phyloP scores from a whole-genome alignment of 306 rosid genomes.

The Senna siamea region DNA sequence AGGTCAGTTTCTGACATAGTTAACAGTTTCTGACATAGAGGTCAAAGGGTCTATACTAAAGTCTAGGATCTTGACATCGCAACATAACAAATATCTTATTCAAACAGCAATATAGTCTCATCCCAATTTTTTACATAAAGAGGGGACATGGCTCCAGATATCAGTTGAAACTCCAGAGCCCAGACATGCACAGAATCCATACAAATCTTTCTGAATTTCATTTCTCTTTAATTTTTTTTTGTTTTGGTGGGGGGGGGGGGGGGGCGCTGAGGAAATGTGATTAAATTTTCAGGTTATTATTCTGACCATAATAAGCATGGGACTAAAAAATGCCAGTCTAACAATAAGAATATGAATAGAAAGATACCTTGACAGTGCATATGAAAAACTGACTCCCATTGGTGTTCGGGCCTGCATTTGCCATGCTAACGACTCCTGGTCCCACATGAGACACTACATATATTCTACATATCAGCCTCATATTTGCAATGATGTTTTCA shows the following conservation, averaged over 20 bases:
- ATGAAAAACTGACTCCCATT: conserved; percentile 97
- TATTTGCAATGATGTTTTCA: conserved; percentile 18
- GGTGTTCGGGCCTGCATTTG: conserved; percentile 98
- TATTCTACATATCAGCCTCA: conserved; percentile 31
- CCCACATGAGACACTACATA: conserved; percentile 79
- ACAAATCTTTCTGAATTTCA: background rate
- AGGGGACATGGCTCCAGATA: background rate
- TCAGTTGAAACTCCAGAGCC: background rate
- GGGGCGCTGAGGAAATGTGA: background rate
- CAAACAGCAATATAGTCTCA: background rate
- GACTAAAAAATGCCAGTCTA: background rate
- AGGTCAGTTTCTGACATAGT: background rate
- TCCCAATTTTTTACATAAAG: background rate
- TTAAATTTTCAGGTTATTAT: background rate
- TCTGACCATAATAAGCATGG: conserved; percentile 10
- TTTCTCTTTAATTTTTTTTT: no score
- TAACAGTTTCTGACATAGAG: background rate
- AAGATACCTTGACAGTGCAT: conserved; percentile 88
- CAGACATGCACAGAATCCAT: background rate
- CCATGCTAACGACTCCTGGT: conserved; percentile 95
- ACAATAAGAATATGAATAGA: conserved; percentile 15
- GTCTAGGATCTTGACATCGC: background rate
- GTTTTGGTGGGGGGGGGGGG: no score
- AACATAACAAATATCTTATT: background rate
- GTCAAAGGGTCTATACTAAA: background rate